Evolutionary conservation across 441 rosid species (phyloP).

Genomic region (Caryocar brasiliense): DNA sequence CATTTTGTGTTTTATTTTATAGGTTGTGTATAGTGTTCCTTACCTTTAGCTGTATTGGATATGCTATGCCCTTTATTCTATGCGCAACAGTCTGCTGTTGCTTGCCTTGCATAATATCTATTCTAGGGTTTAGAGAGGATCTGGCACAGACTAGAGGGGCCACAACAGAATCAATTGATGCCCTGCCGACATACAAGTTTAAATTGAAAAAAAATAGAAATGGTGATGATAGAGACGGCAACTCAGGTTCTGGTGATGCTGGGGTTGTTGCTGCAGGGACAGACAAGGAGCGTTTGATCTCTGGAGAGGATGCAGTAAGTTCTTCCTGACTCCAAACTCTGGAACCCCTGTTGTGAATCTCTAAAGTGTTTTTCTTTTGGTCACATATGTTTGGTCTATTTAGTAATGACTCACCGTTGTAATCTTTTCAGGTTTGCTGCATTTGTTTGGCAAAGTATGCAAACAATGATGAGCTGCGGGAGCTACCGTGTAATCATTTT

Average conservation of each 20-base stretch:
- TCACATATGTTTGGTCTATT: too few species aligned
- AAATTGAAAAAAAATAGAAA: slow-evolving; percentile 52
- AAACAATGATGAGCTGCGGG: slow-evolving; percentile 80
- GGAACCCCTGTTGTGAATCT: background rate
- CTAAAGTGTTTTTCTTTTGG: background rate
- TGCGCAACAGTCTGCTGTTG: slow-evolving; percentile 97
- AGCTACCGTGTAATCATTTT: slow-evolving; percentile 77
- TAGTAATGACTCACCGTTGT: too few species aligned
- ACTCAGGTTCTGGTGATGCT: slow-evolving; percentile 48
- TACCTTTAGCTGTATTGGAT: slow-evolving; percentile 88
- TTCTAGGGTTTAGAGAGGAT: slow-evolving; percentile 88
- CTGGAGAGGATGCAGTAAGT: slow-evolving; percentile 94
- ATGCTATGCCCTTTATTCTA: slow-evolving; percentile 95
- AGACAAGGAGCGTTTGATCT: slow-evolving; percentile 64
- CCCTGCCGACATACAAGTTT: slow-evolving; percentile 86
- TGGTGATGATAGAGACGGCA: slow-evolving; percentile 30
- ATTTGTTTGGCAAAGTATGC: slow-evolving; percentile 89
- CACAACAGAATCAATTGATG: slow-evolving; percentile 70
- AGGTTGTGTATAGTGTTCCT: slow-evolving; percentile 95
- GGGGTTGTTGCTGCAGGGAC: slow-evolving; percentile 93
- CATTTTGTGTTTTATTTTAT: slow-evolving; percentile 16
- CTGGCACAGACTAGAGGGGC: slow-evolving; percentile 84
- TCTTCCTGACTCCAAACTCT: slow-evolving; percentile 1
- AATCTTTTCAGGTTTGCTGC: slow-evolving; percentile 98
- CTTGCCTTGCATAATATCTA: slow-evolving; percentile 82